Base-by-base conservation (phyloP, 2,329 filamentous ascomycete genomes). In the Trichocomaceae sp. region DNA sequence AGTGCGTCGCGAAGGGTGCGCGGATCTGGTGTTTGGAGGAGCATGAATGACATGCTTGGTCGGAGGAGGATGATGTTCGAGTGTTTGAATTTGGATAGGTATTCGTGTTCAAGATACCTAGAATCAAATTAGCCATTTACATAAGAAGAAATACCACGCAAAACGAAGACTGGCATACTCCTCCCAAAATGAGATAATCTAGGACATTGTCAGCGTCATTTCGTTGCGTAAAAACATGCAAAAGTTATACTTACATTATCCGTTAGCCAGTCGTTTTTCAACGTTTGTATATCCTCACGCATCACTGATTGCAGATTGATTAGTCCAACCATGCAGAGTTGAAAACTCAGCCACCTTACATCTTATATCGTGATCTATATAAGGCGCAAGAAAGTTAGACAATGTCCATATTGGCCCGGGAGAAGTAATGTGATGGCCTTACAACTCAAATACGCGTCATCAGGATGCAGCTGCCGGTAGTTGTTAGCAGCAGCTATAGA, bases 131-230 rank as follows among this genome's bases (percentile, higher is more conserved):
- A 42, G 39, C 39, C 12, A 45, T 23, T 56, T 61, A 56, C 61
- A 20, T 46, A 46, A 10, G 29, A 26, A 33, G 7, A n/a, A 23
- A n/a, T 22, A 26, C 23, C 3, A 26, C 23, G 7, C 3, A 4
- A 4, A 3, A 15, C 15, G 57, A n/a, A 4, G 26, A 39, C 71
- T 76, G 63, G 23, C 50, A 26, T 84, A 95, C 80, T 97, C 92
- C 80, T 97, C 88, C 92, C 93, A 99, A 69, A 99, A 97, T 50
- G 90, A 86, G 62, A 99, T 97, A 63, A 90, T 91, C 88, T 92
- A 62, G 46, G 17, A 50, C 23, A 22, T 49, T 52, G 52, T 71
- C 57, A 64, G 61, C 62, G 59, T 68, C 9, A 23, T 13, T 47
- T 26, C n/a, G n/a, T 17, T 9, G 9, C 10, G 33, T 39, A 13